Conservation (phyloP, 2,329 filamentous ascomycete genomes). For the Cladorrhinum sp. region DNA sequence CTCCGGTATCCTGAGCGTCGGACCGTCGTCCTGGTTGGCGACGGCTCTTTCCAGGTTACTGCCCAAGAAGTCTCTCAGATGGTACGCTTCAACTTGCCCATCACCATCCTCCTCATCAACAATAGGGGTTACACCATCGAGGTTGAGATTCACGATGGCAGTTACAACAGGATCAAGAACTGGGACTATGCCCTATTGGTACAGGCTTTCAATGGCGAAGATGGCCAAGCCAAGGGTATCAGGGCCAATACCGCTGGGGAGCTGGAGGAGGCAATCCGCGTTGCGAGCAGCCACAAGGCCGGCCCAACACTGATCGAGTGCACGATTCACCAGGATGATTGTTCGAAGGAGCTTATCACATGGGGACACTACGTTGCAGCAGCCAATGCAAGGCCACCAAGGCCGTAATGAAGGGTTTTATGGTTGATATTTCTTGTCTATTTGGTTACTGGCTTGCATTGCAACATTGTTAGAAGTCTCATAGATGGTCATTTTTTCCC, state of each 20-base stretch:
- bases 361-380: constrained; percentile 31
- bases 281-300: constrained; percentile 22
- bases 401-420: neutral
- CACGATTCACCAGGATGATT: constrained; percentile 30
- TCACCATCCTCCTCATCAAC: constrained; percentile 36
- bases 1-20: constrained; percentile 24
- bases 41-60: constrained; percentile 38
- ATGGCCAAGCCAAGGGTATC: constrained; percentile 27
- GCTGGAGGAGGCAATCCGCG: constrained; percentile 23
- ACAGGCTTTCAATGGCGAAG: constrained; percentile 27
- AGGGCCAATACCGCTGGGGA: constrained; percentile 27
- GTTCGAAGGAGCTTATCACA: constrained; percentile 29
- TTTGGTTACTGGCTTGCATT: neutral
- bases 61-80: constrained; percentile 38
- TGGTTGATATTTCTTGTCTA: no score
- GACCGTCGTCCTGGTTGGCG: constrained; percentile 35
- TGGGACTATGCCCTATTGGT: constrained; percentile 32
- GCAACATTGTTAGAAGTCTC: neutral
- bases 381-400: constrained; percentile 29
- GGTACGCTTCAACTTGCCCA: constrained; percentile 32
- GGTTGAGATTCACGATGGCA: constrained; percentile 37
- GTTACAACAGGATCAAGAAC: constrained; percentile 34
- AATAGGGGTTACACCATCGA: constrained; percentile 41
- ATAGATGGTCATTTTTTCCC: no score
- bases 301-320: constrained; percentile 30